These are phyloP conservation scores for Trichosporon faecale DNA, from an alignment of 1,284 basidiomycete species.

Conservation along the genomic window DNA sequence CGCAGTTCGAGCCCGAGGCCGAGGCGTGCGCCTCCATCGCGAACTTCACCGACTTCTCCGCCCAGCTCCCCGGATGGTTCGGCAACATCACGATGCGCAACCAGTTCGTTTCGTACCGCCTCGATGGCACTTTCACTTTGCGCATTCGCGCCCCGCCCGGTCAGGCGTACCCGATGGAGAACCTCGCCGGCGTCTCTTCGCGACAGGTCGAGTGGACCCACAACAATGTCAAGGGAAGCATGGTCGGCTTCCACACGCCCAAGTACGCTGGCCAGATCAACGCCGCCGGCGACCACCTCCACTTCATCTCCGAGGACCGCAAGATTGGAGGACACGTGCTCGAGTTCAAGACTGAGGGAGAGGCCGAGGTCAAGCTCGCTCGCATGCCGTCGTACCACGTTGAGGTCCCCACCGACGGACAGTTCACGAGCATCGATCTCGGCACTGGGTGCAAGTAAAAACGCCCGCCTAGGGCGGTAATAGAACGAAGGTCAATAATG, in stretches of 20 bases:
- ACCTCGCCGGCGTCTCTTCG: constrained; percentile 7
- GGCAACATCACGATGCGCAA: background rate
- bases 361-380: constrained; percentile 4
- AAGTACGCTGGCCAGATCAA: constrained; percentile 16
- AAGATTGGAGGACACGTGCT: constrained; percentile 15
- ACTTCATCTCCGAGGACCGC: constrained; percentile 17
- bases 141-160: constrained; percentile 18
- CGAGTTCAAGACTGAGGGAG: constrained; percentile 11
- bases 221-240: constrained; percentile 10
- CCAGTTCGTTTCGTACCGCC: constrained; percentile 18
- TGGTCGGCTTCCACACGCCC: constrained; percentile 21
- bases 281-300: constrained; percentile 21
- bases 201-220: constrained; percentile 16
- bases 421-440: constrained; percentile 8
- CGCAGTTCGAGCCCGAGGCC: constrained; percentile 5
- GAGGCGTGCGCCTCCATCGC: background rate
- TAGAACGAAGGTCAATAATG: background rate
- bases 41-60: constrained; percentile 17
- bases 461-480: background rate
- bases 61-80: constrained; percentile 9
- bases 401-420: constrained; percentile 10
- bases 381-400: background rate
- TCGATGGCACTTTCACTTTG: constrained; percentile 16
- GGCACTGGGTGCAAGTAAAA: background rate
- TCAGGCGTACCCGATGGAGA: constrained; percentile 7